Conservation (phyloP, 306 rosid genomes). For the Glycyrrhiza uralensis region DNA sequence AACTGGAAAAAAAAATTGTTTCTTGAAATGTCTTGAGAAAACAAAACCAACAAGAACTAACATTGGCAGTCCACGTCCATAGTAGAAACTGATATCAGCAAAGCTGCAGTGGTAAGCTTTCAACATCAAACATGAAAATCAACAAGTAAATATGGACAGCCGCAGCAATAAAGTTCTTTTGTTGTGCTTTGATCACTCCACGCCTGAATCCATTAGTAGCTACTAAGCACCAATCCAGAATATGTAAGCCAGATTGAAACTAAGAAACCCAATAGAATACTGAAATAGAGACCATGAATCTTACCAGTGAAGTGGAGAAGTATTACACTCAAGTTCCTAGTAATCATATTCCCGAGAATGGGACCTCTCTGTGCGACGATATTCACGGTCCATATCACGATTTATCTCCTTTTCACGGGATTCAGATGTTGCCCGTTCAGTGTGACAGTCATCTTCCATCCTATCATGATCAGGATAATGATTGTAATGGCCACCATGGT, state of each 20-base stretch:
- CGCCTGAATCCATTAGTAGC: constrained; percentile 14
- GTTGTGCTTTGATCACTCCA: constrained; percentile 18
- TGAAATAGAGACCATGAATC: constrained; percentile 4
- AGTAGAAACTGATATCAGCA: background rate
- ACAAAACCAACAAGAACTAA: constrained; percentile 2
- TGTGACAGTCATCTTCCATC: constrained; percentile 66
- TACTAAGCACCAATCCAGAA: constrained; percentile 8
- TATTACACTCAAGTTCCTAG: constrained; percentile 14
- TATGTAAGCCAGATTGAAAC: background rate
- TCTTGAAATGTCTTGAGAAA: constrained; percentile 11
- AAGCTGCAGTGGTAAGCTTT: constrained; percentile 14
- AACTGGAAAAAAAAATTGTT: background rate
- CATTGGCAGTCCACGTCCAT: constrained; percentile 13
- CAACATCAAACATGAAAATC: constrained; percentile 11
- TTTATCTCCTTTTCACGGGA: constrained; percentile 64
- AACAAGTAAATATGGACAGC: background rate
- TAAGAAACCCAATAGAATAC: constrained; percentile 12
- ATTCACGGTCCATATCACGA: constrained; percentile 60
- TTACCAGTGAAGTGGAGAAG: constrained; percentile 34
- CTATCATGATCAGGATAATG: constrained; percentile 58
- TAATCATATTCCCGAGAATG: constrained; percentile 72
- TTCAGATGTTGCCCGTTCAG: constrained; percentile 55
- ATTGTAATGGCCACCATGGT: constrained; percentile 54
- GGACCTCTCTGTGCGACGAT: constrained; percentile 67
- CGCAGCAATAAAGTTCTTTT: constrained; percentile 14